These are phyloP conservation scores for Ophiocordyceps camponoti-saundersi DNA, from an alignment of 2,329 filamentous ascomycete genomes.

Conservation along the genomic window DNA sequence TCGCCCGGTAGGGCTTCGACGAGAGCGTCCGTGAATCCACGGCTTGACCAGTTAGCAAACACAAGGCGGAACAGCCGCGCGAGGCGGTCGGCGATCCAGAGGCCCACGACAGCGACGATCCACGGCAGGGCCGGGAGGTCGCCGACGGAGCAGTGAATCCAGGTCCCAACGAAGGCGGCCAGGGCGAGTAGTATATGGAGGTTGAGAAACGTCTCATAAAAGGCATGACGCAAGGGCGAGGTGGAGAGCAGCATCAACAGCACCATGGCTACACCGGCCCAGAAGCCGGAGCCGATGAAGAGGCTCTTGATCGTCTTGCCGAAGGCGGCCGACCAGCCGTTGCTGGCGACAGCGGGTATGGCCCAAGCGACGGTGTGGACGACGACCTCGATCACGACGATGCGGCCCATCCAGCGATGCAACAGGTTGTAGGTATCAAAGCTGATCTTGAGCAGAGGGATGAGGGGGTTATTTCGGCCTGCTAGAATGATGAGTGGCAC, in stretches of 20 bases:
- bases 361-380: slow-evolving; percentile 60
- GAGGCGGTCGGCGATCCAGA: slow-evolving; percentile 61
- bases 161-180: slow-evolving; percentile 52
- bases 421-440: slow-evolving; percentile 86
- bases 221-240: slow-evolving; percentile 76
- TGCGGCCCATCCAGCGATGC: slow-evolving; percentile 59
- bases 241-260: slow-evolving; percentile 53
- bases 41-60: slow-evolving; percentile 47
- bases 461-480: slow-evolving; percentile 84
- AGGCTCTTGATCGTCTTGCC: slow-evolving; percentile 35
- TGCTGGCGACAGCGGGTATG: slow-evolving; percentile 49
- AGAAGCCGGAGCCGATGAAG: slow-evolving; percentile 50
- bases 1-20: slow-evolving; percentile 56
- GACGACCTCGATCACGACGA: slow-evolving; percentile 50
- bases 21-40: slow-evolving; percentile 44
- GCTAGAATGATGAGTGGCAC: slow-evolving; percentile 80
- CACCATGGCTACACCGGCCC: slow-evolving; percentile 43
- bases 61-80: slow-evolving; percentile 45
- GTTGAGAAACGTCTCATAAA: slow-evolving; percentile 93
- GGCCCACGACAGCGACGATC: slow-evolving; percentile 53
- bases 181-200: slow-evolving; percentile 64
- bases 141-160: slow-evolving; percentile 57
- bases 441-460: slow-evolving; percentile 63
- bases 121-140: slow-evolving; percentile 56
- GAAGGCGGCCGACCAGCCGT: slow-evolving; percentile 42